A percentile compares a stretch with the other conserved stretches of the same genome.
phyloP scores from a whole-genome alignment of 805 yeast species.

The Saccharomycopsis malanga region DNA sequence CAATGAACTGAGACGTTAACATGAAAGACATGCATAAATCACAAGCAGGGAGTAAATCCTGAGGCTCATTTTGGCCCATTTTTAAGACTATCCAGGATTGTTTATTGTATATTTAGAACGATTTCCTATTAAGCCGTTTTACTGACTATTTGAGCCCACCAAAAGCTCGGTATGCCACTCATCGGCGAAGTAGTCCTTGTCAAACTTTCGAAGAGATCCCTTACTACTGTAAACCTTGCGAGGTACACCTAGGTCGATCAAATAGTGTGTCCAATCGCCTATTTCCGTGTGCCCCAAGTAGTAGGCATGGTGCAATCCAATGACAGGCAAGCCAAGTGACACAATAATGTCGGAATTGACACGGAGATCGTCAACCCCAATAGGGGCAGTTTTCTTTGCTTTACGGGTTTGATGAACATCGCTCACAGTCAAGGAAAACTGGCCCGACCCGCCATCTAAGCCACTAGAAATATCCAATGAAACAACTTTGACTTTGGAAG shows the following conservation, averaged over 20 bases:
- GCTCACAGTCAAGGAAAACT: conserved; percentile 22
- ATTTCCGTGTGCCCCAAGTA: conserved; percentile 43
- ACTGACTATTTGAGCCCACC: no score
- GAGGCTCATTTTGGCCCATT: no score
- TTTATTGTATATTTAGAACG: no score
- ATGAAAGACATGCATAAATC: no score
- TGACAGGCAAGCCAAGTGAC: conserved; percentile 67
- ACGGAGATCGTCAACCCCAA: conserved; percentile 26
- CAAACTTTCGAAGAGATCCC: conserved; percentile 42
- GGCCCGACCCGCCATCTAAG: conserved; percentile 75
- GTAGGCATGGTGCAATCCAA: conserved; percentile 55
- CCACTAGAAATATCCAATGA: conserved; percentile 83
- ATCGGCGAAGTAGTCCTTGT: conserved; percentile 25
- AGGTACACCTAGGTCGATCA: conserved; percentile 70
- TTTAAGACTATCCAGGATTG: no score
- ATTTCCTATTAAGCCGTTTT: no score
- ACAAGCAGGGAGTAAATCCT: no score
- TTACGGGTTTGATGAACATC: conserved; percentile 25
- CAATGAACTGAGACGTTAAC: no score
- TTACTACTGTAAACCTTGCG: conserved; percentile 40
- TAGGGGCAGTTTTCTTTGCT: conserved; percentile 5
- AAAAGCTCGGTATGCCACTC: conserved; percentile 2
- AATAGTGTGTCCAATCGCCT: conserved; percentile 47
- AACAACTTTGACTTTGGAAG: conserved; percentile 38
- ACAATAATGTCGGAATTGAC: conserved; percentile 51